These are phyloP conservation scores for Xylaria sp. DNA, from an alignment of 2,329 filamentous ascomycete genomes.

Conservation along the genomic window DNA sequence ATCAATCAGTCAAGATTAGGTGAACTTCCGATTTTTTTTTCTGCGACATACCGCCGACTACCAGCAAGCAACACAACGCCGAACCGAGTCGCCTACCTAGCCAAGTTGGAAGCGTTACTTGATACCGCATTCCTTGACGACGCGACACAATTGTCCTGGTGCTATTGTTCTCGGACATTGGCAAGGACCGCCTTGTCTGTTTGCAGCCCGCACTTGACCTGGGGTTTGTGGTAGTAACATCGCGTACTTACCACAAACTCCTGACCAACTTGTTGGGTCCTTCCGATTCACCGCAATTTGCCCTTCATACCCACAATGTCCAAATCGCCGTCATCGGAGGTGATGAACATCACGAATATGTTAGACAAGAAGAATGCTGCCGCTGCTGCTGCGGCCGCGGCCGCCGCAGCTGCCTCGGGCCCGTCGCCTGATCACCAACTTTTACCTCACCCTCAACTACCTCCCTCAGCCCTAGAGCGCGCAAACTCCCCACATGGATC, in stretches of 20 bases:
- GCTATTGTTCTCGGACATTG: background rate
- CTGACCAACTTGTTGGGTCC: constrained; percentile 10
- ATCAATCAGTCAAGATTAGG: background rate
- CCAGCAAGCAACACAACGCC: background rate
- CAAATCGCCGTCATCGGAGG: constrained; percentile 35
- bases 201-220: background rate
- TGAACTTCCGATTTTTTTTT: background rate
- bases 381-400: constrained; percentile 32
- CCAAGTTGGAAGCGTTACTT: background rate
- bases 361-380: constrained; percentile 36
- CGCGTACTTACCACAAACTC: constrained; percentile 5
- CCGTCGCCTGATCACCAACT: constrained; percentile 30
- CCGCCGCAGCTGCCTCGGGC: constrained; percentile 23
- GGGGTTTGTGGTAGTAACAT: background rate
- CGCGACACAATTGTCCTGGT: background rate
- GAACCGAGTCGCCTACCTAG: background rate
- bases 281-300: constrained; percentile 3
- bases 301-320: constrained; percentile 33
- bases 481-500: constrained; percentile 62
- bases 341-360: constrained; percentile 41
- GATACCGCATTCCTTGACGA: background rate
- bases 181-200: background rate
- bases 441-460: constrained; percentile 34
- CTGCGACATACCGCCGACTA: background rate
- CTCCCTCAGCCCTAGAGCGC: constrained; percentile 49